Evolutionary conservation across 2,329 filamentous ascomycete species (phyloP), one percentile per base, ranked within the genome.

Genomic region (Ceratocystis variospora): DNA sequence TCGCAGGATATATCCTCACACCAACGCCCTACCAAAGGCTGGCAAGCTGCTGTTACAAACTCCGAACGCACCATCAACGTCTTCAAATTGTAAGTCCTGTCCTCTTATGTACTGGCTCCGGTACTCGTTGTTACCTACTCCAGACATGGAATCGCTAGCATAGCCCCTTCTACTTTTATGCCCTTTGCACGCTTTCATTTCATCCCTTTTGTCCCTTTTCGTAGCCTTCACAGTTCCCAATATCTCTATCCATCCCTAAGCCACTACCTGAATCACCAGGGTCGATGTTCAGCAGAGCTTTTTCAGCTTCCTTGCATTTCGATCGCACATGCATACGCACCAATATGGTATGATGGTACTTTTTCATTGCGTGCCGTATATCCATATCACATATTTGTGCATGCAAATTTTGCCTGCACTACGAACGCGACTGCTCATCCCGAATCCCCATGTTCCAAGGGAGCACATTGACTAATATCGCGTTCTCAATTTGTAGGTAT

Each of bases 51-150:
- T 33, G 70, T 78, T 2, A 70, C 71, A 10, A 70, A 76, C 45
- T 71, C 71, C 25, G 78, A 80, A 46, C 76, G 78, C 31, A 72
- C 79, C 71, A 74, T 75, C 12, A 79, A 77, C 68, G 74, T 74
- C 3, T 74, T 78, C 71, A 75, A 74, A 45, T 70, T 80, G 78
- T 80, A 73, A 65, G 77, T 74, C 28, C 28, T n/a, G 8, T 59
- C 28, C 12, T 33, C 17, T n/a, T n/a, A 31, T 57, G 28, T 37
- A 17, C 12, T 41, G 37, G 37, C 37, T 41, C 37, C 12, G 37
- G 37, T 10, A 3, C 12, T 41, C 37, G 10, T 41, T 10, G 3
- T 41, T 15, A 8, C 37, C 37, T 15, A 41, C 37, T 41, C 3
- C 37, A 41, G 37, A 3, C 12, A 12, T 41, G 15, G 37, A 41